phyloP scores from a whole-genome alignment of 2,329 filamentous ascomycete species.

The Claviceps citrina region DNA sequence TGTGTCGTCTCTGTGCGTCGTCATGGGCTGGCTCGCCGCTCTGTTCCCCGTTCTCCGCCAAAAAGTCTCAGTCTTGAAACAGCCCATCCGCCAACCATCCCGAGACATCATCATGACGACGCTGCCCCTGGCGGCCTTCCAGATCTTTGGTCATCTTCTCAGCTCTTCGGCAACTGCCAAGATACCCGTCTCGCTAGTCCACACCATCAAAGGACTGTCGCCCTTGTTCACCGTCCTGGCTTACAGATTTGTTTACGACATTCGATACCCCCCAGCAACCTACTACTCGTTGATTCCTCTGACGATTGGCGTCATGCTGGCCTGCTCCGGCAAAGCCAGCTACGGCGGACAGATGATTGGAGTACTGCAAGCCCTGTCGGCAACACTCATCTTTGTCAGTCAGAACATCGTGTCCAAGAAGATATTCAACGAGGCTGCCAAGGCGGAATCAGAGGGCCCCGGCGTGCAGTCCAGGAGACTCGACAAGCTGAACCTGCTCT shows the following conservation, averaged over 20 bases:
- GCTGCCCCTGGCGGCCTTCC: conserved; percentile 81
- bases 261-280: conserved; percentile 72
- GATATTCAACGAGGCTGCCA: conserved; percentile 86
- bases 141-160: conserved; percentile 83
- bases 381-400: conserved; percentile 88
- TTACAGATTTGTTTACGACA: conserved; percentile 77
- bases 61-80: conserved; percentile 61
- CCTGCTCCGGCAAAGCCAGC: conserved; percentile 66
- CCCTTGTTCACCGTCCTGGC: conserved; percentile 90
- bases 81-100: conserved; percentile 69
- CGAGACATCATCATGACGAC: conserved; percentile 73
- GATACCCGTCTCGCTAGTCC: conserved; percentile 91
- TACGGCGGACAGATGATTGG: conserved; percentile 80
- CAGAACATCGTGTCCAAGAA: conserved; percentile 98
- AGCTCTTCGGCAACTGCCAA: conserved; percentile 87
- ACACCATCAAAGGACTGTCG: conserved; percentile 95
- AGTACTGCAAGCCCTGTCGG: conserved; percentile 74
- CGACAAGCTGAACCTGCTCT: conserved; percentile 91
- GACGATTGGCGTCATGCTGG: conserved; percentile 86
- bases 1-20: conserved; percentile 73
- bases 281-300: conserved; percentile 83
- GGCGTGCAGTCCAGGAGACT: conserved; percentile 57
- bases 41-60: conserved; percentile 56
- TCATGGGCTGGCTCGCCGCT: conserved; percentile 61
- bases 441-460: conserved; percentile 60